Conservation (phyloP, 2,329 filamentous ascomycete genomes). For the Microdochium paspali region DNA sequence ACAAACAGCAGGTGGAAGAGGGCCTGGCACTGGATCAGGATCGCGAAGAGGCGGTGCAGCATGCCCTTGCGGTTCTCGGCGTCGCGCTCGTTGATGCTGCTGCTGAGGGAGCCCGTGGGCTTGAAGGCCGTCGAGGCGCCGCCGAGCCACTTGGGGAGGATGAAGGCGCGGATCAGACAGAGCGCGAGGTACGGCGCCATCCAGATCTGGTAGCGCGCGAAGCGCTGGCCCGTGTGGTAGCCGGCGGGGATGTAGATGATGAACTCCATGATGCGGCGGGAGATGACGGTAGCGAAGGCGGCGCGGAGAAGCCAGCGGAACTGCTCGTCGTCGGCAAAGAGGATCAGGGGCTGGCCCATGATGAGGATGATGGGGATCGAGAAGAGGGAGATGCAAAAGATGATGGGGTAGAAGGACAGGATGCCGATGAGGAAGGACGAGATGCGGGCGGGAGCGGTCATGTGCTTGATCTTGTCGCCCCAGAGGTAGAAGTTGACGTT, state of each 20-base stretch:
- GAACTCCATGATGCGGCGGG: conserved; percentile 46
- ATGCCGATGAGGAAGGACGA: conserved; percentile 48
- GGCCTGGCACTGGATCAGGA: conserved; percentile 46
- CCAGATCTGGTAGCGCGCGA: conserved; percentile 48
- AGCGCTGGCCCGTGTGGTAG: conserved; percentile 49
- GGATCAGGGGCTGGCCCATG: conserved; percentile 46
- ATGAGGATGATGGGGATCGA: conserved; percentile 50
- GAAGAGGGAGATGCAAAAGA: conserved; percentile 43
- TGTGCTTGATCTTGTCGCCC: conserved; percentile 39
- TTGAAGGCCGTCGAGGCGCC: conserved; percentile 50
- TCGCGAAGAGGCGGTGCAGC: conserved; percentile 40
- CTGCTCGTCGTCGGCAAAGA: conserved; percentile 40
- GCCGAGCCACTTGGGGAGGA: conserved; percentile 50
- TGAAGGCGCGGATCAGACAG: conserved; percentile 46
- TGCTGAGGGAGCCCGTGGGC: conserved; percentile 47
- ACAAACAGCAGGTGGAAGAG: conserved; percentile 45
- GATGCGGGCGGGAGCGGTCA: conserved; percentile 48
- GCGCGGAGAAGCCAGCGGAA: conserved; percentile 49
- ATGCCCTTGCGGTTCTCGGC: conserved; percentile 40
- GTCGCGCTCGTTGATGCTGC: conserved; percentile 49
- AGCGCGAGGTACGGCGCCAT: conserved; percentile 54
- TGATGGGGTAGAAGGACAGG: conserved; percentile 45
- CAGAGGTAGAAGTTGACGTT: conserved; percentile 52
- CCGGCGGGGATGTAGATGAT: conserved; percentile 49
- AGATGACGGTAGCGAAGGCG: conserved; percentile 39